These are phyloP conservation scores for Harringtonia aguacate DNA, from an alignment of 2,329 filamentous ascomycete genomes.

Conservation along the genomic window DNA sequence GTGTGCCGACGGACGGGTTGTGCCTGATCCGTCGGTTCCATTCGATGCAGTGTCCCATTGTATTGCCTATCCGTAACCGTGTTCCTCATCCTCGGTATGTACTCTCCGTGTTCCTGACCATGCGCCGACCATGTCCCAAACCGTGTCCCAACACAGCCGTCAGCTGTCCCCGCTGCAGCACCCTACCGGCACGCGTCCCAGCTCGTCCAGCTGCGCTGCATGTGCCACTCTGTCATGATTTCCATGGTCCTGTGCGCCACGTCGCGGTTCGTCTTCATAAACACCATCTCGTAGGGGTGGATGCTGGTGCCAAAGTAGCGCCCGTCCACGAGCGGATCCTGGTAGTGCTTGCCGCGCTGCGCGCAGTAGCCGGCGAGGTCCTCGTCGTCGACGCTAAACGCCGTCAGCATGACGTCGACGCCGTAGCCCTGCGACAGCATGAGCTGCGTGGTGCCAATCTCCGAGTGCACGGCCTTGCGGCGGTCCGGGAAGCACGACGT, in stretches of 20 bases:
- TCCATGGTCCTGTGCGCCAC: conserved; percentile 18
- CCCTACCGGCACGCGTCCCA: conserved; percentile 17
- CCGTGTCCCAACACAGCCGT: no score
- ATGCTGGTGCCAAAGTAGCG: conserved; percentile 22
- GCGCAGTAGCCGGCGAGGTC: conserved; percentile 12
- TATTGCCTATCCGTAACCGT: no score
- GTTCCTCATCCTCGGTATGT: no score
- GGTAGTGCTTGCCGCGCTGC: conserved; percentile 13
- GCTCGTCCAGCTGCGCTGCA: conserved; percentile 13
- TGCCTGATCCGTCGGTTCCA: no score
- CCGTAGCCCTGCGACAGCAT: conserved; percentile 20
- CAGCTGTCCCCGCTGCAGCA: no score
- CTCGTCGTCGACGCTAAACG: conserved; percentile 14
- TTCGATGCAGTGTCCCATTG: no score
- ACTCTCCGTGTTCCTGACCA: no score
- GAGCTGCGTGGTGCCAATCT: conserved; percentile 19
- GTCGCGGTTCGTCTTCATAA: conserved; percentile 22
- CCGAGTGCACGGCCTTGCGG: conserved; percentile 18
- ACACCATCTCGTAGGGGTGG: conserved; percentile 27
- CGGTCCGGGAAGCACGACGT: conserved; percentile 18
- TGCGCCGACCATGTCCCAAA: no score
- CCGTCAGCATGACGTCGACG: conserved; percentile 22
- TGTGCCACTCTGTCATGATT: conserved; percentile 20
- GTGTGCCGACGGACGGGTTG: no score
- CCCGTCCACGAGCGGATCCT: conserved; percentile 12